Evolutionary conservation across 1,284 basidiomycete genomes (phyloP).

Genomic region (Moesziomyces aphidis): DNA sequence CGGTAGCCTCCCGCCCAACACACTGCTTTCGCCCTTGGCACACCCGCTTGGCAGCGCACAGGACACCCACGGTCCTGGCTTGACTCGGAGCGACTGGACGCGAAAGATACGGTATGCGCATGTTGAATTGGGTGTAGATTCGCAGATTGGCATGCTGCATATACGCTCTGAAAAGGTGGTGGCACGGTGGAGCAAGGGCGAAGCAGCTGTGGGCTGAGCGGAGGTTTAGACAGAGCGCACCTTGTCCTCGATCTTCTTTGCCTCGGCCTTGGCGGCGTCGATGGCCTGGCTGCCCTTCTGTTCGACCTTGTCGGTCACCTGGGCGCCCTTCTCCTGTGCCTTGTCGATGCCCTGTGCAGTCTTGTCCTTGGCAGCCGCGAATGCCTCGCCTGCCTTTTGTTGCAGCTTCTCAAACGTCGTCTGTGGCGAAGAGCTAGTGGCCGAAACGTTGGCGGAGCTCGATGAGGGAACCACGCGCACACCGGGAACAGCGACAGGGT

Average conservation of each 20-base stretch:
- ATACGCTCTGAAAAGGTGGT: not conserved
- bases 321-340: constrained; percentile 42
- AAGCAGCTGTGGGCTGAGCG: not conserved
- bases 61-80: too few relatives aligned
- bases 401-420: constrained; percentile 60
- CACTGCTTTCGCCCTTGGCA: too few relatives aligned
- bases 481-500: constrained; percentile 90
- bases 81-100: too few relatives aligned
- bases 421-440: constrained; percentile 35
- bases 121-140: too few relatives aligned
- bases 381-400: constrained; percentile 62
- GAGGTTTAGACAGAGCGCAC: constrained; percentile 60
- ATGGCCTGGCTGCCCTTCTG: constrained; percentile 50
- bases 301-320: constrained; percentile 38
- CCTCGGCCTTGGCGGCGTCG: constrained; percentile 56
- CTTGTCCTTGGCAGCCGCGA: constrained; percentile 56
- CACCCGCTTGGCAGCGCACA: too few relatives aligned
- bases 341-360: constrained; percentile 42
- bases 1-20: too few relatives aligned
- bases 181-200: not conserved
- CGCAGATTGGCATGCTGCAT: too few relatives aligned
- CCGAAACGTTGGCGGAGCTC: constrained; percentile 66
- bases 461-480: constrained; percentile 77
- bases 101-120: too few relatives aligned
- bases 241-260: constrained; percentile 53